A percentile compares a stretch with the other conserved stretches of the same genome.
Conservation (phyloP, 164 flowering plant genomes). For the Magnolia sinica region DNA sequence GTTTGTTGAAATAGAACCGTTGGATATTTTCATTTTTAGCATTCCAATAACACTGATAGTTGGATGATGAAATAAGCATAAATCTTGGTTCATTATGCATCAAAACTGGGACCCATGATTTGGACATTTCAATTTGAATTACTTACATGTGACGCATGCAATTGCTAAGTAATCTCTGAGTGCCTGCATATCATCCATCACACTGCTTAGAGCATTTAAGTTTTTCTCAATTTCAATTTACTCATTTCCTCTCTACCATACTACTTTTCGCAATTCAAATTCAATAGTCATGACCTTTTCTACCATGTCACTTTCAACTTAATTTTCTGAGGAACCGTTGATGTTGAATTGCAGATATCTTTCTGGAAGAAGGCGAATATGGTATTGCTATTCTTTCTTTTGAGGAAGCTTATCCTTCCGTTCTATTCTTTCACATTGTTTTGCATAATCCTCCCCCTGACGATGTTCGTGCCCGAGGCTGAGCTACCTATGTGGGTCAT, state of each 20-base stretch:
- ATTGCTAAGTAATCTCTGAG: background rate
- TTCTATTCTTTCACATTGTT: conserved; percentile 85
- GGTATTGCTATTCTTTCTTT: conserved; percentile 63
- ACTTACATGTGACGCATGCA: background rate
- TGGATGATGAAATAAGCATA: too few species aligned
- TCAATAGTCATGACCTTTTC: background rate
- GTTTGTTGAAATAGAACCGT: too few species aligned
- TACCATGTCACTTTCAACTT: background rate
- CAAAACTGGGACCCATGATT: too few species aligned
- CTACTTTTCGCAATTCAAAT: background rate
- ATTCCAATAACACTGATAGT: too few species aligned
- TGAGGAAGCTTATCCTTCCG: conserved; percentile 79
- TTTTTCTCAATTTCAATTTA: background rate
- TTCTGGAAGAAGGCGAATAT: conserved; percentile 70
- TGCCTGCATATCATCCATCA: background rate
- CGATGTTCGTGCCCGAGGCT: conserved; percentile 86
- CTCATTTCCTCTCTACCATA: background rate
- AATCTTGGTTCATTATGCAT: too few species aligned
- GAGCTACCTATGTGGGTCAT: conserved; percentile 77
- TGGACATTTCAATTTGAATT: too few species aligned
- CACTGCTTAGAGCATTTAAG: background rate
- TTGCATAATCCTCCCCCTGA: conserved; percentile 74
- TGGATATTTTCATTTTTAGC: too few species aligned
- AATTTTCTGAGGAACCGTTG: conserved; percentile 1
- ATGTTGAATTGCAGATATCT: conserved; percentile 46